Conservation (phyloP, 2,329 filamentous ascomycete genomes). For the Trichoderma gracile region DNA sequence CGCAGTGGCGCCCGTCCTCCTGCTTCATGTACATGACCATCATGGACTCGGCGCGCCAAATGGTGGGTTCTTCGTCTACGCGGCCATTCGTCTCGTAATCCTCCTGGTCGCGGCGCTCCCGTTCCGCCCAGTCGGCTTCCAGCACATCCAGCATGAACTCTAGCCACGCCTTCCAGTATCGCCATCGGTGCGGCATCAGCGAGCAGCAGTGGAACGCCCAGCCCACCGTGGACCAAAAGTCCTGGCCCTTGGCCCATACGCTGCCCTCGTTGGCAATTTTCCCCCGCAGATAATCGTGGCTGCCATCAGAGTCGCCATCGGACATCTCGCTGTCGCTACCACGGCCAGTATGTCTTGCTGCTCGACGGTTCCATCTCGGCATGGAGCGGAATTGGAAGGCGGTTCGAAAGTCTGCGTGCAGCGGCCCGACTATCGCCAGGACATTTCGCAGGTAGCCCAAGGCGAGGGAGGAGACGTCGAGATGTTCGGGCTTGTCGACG, state of each 20-base stretch:
- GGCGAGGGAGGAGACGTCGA: slow-evolving; percentile 65
- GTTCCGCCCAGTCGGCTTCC: slow-evolving; percentile 67
- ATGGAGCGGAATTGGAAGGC: slow-evolving; percentile 67
- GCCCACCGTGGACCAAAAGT: slow-evolving; percentile 86
- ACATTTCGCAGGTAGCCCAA: slow-evolving; percentile 70
- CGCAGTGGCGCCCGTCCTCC: slow-evolving; percentile 47
- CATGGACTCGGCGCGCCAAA: slow-evolving; percentile 55
- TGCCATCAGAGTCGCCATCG: slow-evolving; percentile 46
- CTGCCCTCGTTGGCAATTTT: slow-evolving; percentile 64
- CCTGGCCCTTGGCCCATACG: slow-evolving; percentile 73
- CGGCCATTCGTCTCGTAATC: slow-evolving; percentile 31
- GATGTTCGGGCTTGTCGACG: slow-evolving; percentile 59
- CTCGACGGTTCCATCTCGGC: slow-evolving; percentile 36
- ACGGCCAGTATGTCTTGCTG: slow-evolving; percentile 40
- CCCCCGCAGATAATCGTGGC: slow-evolving; percentile 56
- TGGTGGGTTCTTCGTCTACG: slow-evolving; percentile 31
- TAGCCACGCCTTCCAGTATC: slow-evolving; percentile 78
- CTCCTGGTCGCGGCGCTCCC: slow-evolving; percentile 51
- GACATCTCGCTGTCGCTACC: slow-evolving; percentile 44
- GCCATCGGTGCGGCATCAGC: slow-evolving; percentile 72
- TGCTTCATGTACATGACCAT: slow-evolving; percentile 60
- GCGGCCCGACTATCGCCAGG: slow-evolving; percentile 63
- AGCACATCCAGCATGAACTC: slow-evolving; percentile 76
- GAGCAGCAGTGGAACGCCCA: slow-evolving; percentile 94
- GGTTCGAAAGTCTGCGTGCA: slow-evolving; percentile 67